Conservation (phyloP, 1,139 yeast species). For the Ogataea hybrid region DNA sequence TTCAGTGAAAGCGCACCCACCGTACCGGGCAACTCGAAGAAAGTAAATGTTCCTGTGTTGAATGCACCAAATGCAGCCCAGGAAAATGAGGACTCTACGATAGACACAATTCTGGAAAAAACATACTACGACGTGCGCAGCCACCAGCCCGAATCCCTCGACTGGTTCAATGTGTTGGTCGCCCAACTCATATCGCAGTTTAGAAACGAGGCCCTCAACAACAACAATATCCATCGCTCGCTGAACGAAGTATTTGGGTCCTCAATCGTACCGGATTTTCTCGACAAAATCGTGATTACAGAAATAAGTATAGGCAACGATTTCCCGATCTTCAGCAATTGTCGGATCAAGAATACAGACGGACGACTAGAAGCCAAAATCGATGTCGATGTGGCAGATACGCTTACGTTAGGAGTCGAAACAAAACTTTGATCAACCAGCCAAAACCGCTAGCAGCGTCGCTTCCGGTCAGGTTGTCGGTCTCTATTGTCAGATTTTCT, state of each 20-base stretch:
- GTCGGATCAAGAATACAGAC: slow-evolving; percentile 64
- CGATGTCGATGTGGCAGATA: slow-evolving; percentile 89
- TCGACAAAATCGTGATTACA: slow-evolving; percentile 75
- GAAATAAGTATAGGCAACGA: slow-evolving; percentile 95
- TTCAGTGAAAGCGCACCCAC: slow-evolving; percentile 65
- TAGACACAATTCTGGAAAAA: slow-evolving; percentile 66
- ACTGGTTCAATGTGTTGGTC: slow-evolving; percentile 93
- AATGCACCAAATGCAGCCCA: slow-evolving; percentile 25
- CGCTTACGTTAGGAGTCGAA: slow-evolving; percentile 84
- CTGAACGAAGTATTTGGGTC: slow-evolving; percentile 47
- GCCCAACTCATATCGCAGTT: slow-evolving; percentile 90
- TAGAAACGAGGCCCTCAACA: slow-evolving; percentile 78
- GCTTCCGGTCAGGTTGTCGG: slow-evolving; percentile 77
- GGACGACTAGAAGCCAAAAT: slow-evolving; percentile 84
- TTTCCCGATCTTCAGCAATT: slow-evolving; percentile 91
- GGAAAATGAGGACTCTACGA: slow-evolving; percentile 20
- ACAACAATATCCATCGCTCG: slow-evolving; percentile 81
- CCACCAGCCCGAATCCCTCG: slow-evolving; percentile 87
- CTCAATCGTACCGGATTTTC: slow-evolving; percentile 69
- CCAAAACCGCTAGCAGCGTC: slow-evolving; percentile 86
- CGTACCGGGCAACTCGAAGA: slow-evolving; percentile 22
- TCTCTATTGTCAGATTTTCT: slow-evolving; percentile 88
- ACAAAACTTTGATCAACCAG: slow-evolving; percentile 79
- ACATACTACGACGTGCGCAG: slow-evolving; percentile 88
- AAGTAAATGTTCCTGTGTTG: slow-evolving; percentile 28